Evolutionary conservation across 805 yeast genomes (phyloP).

Genomic region (Maudiozyma pseudohumilis): DNA sequence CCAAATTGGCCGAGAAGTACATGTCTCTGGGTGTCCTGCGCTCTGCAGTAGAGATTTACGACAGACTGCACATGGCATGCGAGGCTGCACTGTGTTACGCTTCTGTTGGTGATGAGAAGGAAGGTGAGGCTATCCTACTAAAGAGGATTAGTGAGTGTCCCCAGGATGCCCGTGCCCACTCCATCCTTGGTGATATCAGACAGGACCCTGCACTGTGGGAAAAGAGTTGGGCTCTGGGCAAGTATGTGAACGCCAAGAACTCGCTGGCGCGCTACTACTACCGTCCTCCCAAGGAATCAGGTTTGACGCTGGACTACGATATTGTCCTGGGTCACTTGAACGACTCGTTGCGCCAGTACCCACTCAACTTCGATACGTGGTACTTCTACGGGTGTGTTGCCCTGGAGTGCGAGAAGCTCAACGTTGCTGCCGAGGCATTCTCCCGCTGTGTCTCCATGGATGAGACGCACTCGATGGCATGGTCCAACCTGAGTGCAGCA

Average conservation of each 20-base stretch:
- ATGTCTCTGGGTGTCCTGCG: conserved; percentile 76
- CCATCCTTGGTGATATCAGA: conserved; percentile 77
- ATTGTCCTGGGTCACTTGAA: conserved; percentile 56
- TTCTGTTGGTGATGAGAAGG: conserved; percentile 61
- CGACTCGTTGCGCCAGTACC: conserved; percentile 65
- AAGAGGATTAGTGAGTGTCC: conserved; percentile 48
- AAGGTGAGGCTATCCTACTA: conserved; percentile 52
- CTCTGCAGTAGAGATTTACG: conserved; percentile 84
- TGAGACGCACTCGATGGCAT: conserved; percentile 68
- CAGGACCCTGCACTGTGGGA: conserved; percentile 71
- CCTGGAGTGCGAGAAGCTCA: conserved; percentile 58
- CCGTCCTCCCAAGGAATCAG: conserved; percentile 49
- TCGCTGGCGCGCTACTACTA: conserved; percentile 68
- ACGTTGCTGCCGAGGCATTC: conserved; percentile 82
- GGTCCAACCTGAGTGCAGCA: conserved; percentile 88
- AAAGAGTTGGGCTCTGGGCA: conserved; percentile 79
- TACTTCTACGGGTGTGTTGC: conserved; percentile 88
- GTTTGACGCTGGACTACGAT: conserved; percentile 40
- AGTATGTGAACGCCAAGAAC: conserved; percentile 75
- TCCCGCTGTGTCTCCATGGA: conserved; percentile 82
- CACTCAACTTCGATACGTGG: conserved; percentile 76
- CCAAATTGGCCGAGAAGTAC: conserved; percentile 72
- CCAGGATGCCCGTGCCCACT: conserved; percentile 71
- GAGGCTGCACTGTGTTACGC: conserved; percentile 90
- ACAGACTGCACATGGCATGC: conserved; percentile 60